A percentile compares a stretch with the other conserved stretches of the same genome.
These are phyloP conservation scores for Suillus fuscotomentosus DNA, from an alignment of 768 basidiomycete species.

Conservation along the genomic window DNA sequence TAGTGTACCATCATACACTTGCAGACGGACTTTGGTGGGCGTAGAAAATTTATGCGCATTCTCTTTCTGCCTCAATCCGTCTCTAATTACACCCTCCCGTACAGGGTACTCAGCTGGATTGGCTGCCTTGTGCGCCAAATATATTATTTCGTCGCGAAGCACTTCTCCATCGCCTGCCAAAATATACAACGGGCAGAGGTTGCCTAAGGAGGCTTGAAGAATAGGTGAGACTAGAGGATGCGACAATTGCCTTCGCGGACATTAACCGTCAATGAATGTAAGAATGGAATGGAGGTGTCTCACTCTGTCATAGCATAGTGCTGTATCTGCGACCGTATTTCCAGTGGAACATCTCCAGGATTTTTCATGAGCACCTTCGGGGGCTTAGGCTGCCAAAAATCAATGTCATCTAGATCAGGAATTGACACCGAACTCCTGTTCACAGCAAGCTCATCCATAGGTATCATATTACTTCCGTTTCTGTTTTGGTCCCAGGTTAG, in stretches of 20 bases:
- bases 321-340: slow-evolving; percentile 67
- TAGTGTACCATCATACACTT: slow-evolving; percentile 66
- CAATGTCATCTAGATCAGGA: slow-evolving; percentile 14
- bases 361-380: slow-evolving; percentile 56
- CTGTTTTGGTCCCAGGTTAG: not conserved
- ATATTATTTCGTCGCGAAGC: slow-evolving; percentile 75
- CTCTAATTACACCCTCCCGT: slow-evolving; percentile 48
- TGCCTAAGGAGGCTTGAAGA: slow-evolving; percentile 69
- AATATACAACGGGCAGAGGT: slow-evolving; percentile 74
- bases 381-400: slow-evolving; percentile 52
- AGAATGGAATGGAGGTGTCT: slow-evolving; percentile 19
- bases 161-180: slow-evolving; percentile 74
- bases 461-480: not conserved
- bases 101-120: slow-evolving; percentile 64
- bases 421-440: not conserved
- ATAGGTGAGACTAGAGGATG: slow-evolving; percentile 76
- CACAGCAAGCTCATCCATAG: not conserved
- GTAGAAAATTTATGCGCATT: slow-evolving; percentile 49
- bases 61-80: slow-evolving; percentile 46
- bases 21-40: slow-evolving; percentile 69
- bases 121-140: slow-evolving; percentile 78
- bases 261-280: not conserved
- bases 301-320: slow-evolving; percentile 75
- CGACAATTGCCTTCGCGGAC: slow-evolving; percentile 44
- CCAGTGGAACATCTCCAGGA: slow-evolving; percentile 41